These are phyloP conservation scores for Penicillium digitatum DNA, from an alignment of 2,329 filamentous ascomycete genomes.

Conservation along the genomic window DNA sequence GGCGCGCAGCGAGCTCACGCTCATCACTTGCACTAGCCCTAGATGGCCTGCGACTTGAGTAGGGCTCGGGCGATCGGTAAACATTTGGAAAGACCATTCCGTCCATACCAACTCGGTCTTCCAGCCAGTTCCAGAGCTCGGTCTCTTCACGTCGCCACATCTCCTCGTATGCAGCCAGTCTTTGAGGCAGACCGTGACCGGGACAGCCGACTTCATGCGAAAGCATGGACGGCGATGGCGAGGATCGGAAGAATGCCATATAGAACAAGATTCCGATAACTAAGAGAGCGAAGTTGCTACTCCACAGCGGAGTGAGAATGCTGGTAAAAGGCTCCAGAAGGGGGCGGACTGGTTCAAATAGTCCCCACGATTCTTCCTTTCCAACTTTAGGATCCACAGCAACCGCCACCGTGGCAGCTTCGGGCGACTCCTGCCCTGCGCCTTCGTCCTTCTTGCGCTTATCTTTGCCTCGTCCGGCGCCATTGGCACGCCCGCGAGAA, in stretches of 20 bases:
- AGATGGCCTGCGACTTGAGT: slow-evolving; percentile 42
- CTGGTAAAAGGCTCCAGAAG: slow-evolving; percentile 67
- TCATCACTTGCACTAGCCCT: slow-evolving; percentile 34
- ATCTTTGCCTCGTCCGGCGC: slow-evolving; percentile 54
- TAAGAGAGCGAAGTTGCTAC: slow-evolving; percentile 71
- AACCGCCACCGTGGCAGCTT: slow-evolving; percentile 44
- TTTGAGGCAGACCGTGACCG: slow-evolving; percentile 54
- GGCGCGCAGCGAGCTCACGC: slow-evolving; percentile 52
- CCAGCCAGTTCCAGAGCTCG: slow-evolving; percentile 89
- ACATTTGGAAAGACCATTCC: slow-evolving; percentile 41
- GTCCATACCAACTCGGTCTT: slow-evolving; percentile 76
- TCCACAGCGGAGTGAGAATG: slow-evolving; percentile 67
- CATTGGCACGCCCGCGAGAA: slow-evolving; percentile 56
- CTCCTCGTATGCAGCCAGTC: slow-evolving; percentile 82
- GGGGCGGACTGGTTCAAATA: slow-evolving; percentile 71
- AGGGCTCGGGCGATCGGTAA: slow-evolving; percentile 32
- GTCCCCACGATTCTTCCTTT: slow-evolving; percentile 63
- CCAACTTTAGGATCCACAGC: slow-evolving; percentile 37
- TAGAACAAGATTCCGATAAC: slow-evolving; percentile 70
- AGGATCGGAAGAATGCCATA: slow-evolving; percentile 64
- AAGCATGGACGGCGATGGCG: slow-evolving; percentile 33
- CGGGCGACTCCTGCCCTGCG: slow-evolving; percentile 34
- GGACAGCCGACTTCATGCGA: slow-evolving; percentile 38
- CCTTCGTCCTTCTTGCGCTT: slow-evolving; percentile 56
- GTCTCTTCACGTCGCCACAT: slow-evolving; percentile 86